Conservation (phyloP, 257 asterid genomes). For the Solanum paucissectum region DNA sequence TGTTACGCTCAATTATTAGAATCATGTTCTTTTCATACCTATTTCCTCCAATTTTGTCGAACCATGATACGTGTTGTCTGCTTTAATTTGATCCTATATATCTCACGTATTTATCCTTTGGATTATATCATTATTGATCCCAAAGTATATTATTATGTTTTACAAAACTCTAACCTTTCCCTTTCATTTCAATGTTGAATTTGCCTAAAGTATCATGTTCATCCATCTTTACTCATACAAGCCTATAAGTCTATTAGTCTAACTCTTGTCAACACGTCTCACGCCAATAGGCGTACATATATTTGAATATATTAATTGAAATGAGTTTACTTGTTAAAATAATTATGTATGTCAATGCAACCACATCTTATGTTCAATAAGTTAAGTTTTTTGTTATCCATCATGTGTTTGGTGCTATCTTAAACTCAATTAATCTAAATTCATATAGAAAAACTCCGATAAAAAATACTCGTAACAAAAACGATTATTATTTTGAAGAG, state of each 20-base stretch:
- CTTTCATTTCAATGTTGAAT: background rate
- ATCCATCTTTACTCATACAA: background rate
- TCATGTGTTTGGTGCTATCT: accelerated
- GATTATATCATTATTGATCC: background rate
- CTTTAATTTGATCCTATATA: background rate
- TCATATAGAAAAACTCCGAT: accelerated
- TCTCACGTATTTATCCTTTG: background rate
- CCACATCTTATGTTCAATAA: background rate
- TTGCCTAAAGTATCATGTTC: background rate
- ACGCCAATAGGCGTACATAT: background rate
- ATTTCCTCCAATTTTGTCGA: background rate
- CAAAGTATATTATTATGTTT: background rate
- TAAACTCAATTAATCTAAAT: background rate
- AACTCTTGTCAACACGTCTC: background rate
- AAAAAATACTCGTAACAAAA: background rate
- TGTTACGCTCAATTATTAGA: background rate
- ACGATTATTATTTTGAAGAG: background rate
- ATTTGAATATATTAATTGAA: background rate
- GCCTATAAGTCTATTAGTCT: background rate
- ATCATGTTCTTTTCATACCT: background rate
- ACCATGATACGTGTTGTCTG: accelerated
- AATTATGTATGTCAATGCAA: background rate
- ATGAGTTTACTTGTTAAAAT: background rate
- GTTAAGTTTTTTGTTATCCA: background rate
- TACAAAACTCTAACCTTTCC: background rate